Evolutionary conservation across 164 flowering plant genomes (phyloP).

Genomic region (Santalum album): DNA sequence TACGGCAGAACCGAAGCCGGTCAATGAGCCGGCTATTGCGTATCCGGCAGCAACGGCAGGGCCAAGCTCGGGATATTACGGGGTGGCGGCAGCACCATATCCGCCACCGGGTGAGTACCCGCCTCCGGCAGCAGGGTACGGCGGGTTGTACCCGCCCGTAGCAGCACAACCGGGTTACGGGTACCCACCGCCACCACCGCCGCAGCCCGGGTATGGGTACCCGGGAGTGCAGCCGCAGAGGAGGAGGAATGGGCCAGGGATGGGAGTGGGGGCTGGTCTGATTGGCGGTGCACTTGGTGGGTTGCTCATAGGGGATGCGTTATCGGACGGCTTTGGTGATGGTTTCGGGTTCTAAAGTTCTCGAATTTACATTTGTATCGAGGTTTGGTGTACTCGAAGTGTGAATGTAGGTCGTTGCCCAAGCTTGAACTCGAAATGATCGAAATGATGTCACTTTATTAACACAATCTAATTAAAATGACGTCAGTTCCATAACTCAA

Average conservation of each 20-base stretch:
- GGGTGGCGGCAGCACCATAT: constrained; percentile 13
- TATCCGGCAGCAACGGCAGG: too few species aligned
- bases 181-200: constrained; percentile 2
- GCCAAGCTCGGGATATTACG: constrained; percentile 4
- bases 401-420: too few species aligned
- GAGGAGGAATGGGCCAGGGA: constrained; percentile 46
- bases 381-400: too few species aligned
- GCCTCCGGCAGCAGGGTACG: constrained; percentile 22
- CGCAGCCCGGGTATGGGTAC: neutral
- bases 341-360: constrained; percentile 41
- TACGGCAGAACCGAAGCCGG: constrained; percentile 4
- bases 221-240: constrained; percentile 19
- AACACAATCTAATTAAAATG: too few species aligned
- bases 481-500: too few species aligned
- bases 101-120: constrained; percentile 20
- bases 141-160: constrained; percentile 15
- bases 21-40: constrained; percentile 9
- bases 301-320: constrained; percentile 56
- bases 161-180: constrained; percentile 24
- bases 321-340: constrained; percentile 45
- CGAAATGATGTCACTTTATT: too few species aligned
- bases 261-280: constrained; percentile 76
- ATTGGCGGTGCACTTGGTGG: constrained; percentile 72
- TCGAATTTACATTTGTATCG: too few species aligned
- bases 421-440: too few species aligned